Base-by-base conservation (phyloP, 2,329 filamentous ascomycete genomes). In the Fusarium abutilonis region DNA sequence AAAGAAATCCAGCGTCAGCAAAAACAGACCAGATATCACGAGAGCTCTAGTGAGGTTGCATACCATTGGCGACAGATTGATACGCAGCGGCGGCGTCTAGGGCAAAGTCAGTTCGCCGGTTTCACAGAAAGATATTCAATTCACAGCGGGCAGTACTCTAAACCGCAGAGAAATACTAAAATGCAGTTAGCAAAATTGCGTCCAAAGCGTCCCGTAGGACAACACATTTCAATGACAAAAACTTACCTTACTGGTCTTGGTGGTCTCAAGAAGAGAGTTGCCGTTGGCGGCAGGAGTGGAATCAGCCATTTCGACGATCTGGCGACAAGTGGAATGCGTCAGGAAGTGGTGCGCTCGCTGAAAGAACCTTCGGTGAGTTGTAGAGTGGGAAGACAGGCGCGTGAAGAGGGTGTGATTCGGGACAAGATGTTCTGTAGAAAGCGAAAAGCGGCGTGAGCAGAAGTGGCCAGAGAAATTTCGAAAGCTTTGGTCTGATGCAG, bases 211-310 rank as follows among this genome's bases (percentile, higher is more conserved):
- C 38, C 54, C 44, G 55, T 46, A 36, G 46, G 45, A 52, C 59
- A 52, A 44, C 46, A 50, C 44, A 56, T 42, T 57, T 55, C 38
- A 14, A n/a, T 42, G 23, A 61, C 50, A 43, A 44, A 69, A 80
- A 54, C 19, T 19, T 70, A 83, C 83, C 83, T 77, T 78, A 86
- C 83, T 84, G 71, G 74, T 77, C 75, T 83, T 84, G 70, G 82
- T 76, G 65, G 75, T 72, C 65, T 83, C 76, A 61, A 79, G 60
- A 65, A 77, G 74, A 67, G 79, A 77, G 67, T 69, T 76, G 72
- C 80, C 81, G 75, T 83, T 83, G 75, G 75, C 73, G 71, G 75
- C 70, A 28, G 70, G 69, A 54, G 74, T 70, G 64, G 73, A 55
- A 60, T 70, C 67, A 41, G 67, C 64, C 67, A 70, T 69, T 52